phyloP scores from a whole-genome alignment of 441 rosid genomes.

The Populus hybrid region DNA sequence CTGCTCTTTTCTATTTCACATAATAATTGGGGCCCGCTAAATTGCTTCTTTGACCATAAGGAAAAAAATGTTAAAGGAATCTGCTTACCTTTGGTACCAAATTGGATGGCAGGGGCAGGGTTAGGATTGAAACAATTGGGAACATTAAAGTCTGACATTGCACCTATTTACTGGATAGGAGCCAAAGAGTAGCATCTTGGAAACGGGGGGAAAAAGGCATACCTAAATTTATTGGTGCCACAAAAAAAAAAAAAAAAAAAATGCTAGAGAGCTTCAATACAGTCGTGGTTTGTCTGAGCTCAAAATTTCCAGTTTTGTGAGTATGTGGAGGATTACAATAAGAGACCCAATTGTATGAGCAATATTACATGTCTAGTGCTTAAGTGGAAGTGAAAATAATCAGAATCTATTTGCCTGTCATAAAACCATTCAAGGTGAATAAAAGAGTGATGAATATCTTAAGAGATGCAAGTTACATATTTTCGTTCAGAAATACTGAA shows the following conservation, averaged over 20 bases:
- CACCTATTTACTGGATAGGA: no score
- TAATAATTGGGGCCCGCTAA: no score
- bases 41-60: no score
- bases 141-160: no score
- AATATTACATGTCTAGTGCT: not conserved
- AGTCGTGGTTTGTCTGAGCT: not conserved
- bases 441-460: not conserved
- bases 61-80: no score
- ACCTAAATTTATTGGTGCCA: no score
- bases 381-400: not conserved
- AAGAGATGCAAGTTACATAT: not conserved
- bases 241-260: no score
- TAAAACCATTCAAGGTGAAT: not conserved
- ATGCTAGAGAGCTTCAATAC: not conserved
- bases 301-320: not conserved
- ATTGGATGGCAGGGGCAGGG: no score
- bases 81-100: no score
- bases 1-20: no score
- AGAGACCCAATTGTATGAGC: not conserved
- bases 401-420: not conserved
- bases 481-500: not conserved
- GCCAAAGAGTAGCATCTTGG: not conserved
- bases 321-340: not conserved
- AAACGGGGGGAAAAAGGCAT: not conserved
- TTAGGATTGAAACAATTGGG: no score